phyloP scores from a whole-genome alignment of 176 grass and related monocot genomes.

The Tillandsia leiboldiana region DNA sequence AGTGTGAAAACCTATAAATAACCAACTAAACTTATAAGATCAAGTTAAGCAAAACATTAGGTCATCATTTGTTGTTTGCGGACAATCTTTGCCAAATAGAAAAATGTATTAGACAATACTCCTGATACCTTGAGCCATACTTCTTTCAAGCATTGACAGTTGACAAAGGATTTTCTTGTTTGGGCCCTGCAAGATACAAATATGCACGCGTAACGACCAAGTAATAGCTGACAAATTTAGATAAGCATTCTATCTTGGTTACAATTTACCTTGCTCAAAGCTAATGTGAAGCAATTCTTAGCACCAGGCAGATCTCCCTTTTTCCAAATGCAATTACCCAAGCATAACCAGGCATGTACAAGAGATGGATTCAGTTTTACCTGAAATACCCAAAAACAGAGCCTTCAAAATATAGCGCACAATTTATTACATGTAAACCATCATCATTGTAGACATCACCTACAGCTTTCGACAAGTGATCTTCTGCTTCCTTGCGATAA shows the following conservation, averaged over 20 bases:
- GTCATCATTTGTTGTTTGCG: too few species aligned
- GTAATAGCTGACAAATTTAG: slow-evolving; percentile 5
- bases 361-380: slow-evolving; percentile 98
- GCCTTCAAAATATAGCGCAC: slow-evolving; percentile 9
- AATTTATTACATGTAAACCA: neutral
- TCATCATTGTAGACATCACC: slow-evolving; percentile 7
- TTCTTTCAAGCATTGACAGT: slow-evolving; percentile 97
- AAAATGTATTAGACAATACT: neutral
- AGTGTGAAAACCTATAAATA: too few species aligned
- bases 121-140: slow-evolving; percentile 75
- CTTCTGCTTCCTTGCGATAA: slow-evolving; percentile 92
- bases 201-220: slow-evolving; percentile 15
- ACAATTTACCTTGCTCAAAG: slow-evolving; percentile 70
- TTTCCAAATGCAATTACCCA: slow-evolving; percentile 99
- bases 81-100: neutral
- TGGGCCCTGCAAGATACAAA: slow-evolving; percentile 46
- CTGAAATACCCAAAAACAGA: slow-evolving; percentile 36
- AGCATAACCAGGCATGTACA: slow-evolving; percentile 81
- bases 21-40: too few species aligned
- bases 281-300: slow-evolving; percentile 72
- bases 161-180: slow-evolving; percentile 88
- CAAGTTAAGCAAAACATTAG: too few species aligned
- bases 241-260: slow-evolving; percentile 17
- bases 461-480: slow-evolving; percentile 99
- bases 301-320: slow-evolving; percentile 84